Evolutionary conservation across 169 alveolate genomes (phyloP).

Genomic region (Plasmodium chabaudi): DNA sequence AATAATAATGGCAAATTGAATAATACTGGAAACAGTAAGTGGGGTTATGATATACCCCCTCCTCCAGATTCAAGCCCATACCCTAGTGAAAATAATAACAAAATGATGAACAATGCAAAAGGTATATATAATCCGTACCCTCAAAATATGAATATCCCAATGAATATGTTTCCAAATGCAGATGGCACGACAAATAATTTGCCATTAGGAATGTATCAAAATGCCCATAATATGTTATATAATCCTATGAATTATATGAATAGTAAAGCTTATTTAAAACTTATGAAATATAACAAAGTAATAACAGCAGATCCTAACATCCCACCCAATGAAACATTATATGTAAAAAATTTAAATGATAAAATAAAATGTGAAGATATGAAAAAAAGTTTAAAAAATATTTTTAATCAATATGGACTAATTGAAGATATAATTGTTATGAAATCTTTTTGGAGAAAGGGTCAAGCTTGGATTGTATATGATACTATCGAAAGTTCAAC

Average conservation of each 20-base stretch:
- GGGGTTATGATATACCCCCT: too few species aligned
- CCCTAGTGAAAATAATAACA: background rate
- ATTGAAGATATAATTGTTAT: conserved; percentile 85
- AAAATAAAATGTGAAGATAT: conserved; percentile 79
- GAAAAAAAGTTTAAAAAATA: conserved; percentile 78
- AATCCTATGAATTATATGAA: conserved; percentile 63
- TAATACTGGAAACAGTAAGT: too few species aligned
- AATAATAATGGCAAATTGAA: background rate
- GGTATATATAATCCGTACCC: conserved; percentile 20
- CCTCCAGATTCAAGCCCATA: too few species aligned
- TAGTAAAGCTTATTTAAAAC: conserved; percentile 74
- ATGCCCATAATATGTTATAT: conserved; percentile 45
- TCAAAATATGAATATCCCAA: conserved; percentile 47
- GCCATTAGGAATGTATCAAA: conserved; percentile 43
- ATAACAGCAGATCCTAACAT: conserved; percentile 83
- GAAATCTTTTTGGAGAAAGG: conserved; percentile 89
- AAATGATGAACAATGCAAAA: conserved; percentile 19
- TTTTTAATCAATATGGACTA: conserved; percentile 83
- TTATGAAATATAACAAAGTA: conserved; percentile 72
- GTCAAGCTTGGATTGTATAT: conserved; percentile 89
- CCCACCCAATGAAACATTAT: conserved; percentile 84
- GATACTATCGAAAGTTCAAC: conserved; percentile 83
- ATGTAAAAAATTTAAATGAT: conserved; percentile 83
- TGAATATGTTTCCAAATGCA: conserved; percentile 9
- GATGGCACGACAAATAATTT: conserved; percentile 31